Conservation (phyloP, 441 rosid genomes). For the Populus hybrid region DNA sequence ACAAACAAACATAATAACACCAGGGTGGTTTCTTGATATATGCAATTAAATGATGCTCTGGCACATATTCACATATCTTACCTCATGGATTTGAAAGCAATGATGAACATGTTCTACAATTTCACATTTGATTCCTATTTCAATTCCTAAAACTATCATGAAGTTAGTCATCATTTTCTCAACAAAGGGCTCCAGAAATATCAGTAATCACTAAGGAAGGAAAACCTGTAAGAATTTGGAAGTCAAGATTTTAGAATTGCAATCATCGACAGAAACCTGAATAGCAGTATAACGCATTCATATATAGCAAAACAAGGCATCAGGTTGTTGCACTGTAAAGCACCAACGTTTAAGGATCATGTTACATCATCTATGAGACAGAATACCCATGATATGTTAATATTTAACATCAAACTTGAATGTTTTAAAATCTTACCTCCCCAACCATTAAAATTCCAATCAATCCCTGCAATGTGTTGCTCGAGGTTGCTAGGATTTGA, state of each 20-base stretch:
- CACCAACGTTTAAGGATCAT: background rate
- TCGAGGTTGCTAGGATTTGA: constrained; percentile 24
- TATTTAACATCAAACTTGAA: background rate
- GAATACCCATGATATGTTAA: background rate
- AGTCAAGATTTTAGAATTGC: background rate
- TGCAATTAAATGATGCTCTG: background rate
- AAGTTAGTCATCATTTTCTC: background rate
- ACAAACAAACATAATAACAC: background rate
- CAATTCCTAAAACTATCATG: background rate
- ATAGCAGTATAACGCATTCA: background rate
- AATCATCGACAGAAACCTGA: background rate
- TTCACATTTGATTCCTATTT: background rate
- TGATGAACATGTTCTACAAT: background rate
- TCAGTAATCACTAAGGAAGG: constrained; percentile 1
- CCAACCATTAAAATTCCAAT: constrained; percentile 91
- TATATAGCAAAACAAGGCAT: background rate
- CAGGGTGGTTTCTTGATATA: background rate
- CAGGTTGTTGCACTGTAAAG: background rate
- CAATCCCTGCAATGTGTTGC: constrained; percentile 69
- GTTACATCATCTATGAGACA: background rate
- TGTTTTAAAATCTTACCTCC: constrained; percentile 52
- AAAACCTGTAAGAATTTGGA: background rate
- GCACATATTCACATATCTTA: background rate
- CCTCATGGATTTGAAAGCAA: background rate
- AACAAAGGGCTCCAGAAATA: background rate